Base-by-base conservation (phyloP, 768 basidiomycete species). In the Phaeolepiota aurea region DNA sequence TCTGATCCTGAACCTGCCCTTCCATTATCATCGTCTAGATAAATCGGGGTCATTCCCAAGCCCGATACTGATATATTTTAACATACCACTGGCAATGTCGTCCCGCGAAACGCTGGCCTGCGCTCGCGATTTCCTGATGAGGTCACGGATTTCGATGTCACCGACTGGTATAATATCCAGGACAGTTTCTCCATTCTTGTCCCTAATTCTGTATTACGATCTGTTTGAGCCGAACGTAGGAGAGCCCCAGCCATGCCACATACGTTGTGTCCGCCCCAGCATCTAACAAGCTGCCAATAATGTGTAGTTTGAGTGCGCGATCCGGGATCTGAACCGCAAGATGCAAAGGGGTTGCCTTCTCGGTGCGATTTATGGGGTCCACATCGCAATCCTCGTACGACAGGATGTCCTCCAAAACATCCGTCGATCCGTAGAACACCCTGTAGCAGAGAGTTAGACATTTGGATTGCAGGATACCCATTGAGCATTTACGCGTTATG, bases 371-470 rank as follows among this genome's bases (percentile, higher is more conserved):
- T 51, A 75, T 65, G 13, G 78, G 76, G 55, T 92, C 87, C 38
- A 89, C 86, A 52, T 90, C 87, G 62, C 87, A 89, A 3, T 69
- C 74, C 9, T 88, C 84, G 51, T 78, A 68, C 3, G 74, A 74
- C 22, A 92, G 69, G 48, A 91, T 76, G 41, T 81, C 68, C 46
- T 89, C 85, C 3, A 89, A 64, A 36, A 82, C 78, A 20, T 72
- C 71, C 1, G 68, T 68, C 18, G 76, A 82, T 16, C 78, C 81
- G 31, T 74, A 49, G 22, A 62, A 66, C 14, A 72, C 74, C 13
- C 77, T 82, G 54, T 2, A 37, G 28, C 37, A 11, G 18, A 20
- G 16, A 20, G 21, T 14, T 22, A 15, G 12, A 15, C n/a, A n/a
- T n/a, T n/a, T n/a, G n/a, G n/a, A n/a, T n/a, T n/a, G n/a, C n/a